Percentiles rank a stretch among this genome's conserved stretches.
Evolutionary conservation across 176 grass and related monocot genomes (phyloP).

Genomic region (Alopecurus myosuroides): DNA sequence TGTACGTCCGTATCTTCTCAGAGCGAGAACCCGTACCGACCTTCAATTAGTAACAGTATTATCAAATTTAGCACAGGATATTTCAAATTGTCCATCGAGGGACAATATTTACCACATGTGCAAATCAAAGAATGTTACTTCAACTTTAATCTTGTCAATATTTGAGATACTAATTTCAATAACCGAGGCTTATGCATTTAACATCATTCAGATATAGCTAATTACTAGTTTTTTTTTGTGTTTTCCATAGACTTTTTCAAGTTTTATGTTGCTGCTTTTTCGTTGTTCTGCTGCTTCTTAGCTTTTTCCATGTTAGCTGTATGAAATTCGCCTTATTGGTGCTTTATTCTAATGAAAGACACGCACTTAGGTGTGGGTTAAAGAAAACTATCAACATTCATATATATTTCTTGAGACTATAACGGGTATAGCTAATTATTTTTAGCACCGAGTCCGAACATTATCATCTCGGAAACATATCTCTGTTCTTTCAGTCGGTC

Average conservation of each 20-base stretch:
- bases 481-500: neutral
- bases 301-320: neutral
- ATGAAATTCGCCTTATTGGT: neutral
- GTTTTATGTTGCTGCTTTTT: neutral
- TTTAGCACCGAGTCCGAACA: neutral
- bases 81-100: neutral
- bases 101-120: neutral
- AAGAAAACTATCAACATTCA: neutral
- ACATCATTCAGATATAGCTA: neutral
- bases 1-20: slow-evolving; percentile 97
- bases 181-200: neutral
- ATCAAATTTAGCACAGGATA: neutral
- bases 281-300: neutral
- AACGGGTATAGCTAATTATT: neutral
- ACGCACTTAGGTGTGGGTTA: neutral
- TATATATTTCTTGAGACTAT: neutral
- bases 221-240: neutral
- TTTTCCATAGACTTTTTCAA: neutral
- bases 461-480: slow-evolving; percentile 2
- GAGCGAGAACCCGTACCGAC: slow-evolving; percentile 86
- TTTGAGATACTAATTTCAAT: neutral
- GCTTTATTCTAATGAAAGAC: neutral
- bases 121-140: neutral
- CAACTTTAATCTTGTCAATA: neutral
- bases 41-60: slow-evolving; percentile 47